Conservation (phyloP, 345 rosid species). For the Clarkia xantiana region DNA sequence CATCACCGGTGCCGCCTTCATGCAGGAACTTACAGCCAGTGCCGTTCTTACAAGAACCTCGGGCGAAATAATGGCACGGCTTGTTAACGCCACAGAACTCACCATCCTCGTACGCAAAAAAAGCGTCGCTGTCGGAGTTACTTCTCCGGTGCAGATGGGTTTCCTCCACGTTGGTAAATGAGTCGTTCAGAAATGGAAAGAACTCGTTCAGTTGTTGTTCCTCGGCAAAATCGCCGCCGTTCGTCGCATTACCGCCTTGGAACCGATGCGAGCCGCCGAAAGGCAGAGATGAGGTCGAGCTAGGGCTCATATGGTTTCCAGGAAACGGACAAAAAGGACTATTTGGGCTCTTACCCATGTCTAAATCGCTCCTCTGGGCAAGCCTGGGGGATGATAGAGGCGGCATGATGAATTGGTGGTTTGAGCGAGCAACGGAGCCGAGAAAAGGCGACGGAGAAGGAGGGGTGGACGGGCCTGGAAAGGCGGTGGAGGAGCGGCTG, state of each 20-base stretch:
- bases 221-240: constrained; percentile 37
- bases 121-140: constrained; percentile 66
- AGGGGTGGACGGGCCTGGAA: constrained; percentile 39
- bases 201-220: constrained; percentile 48
- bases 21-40: constrained; percentile 47
- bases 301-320: constrained; percentile 26
- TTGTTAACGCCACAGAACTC: constrained; percentile 20
- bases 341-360: constrained; percentile 5
- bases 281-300: constrained; percentile 47
- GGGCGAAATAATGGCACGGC: constrained; percentile 57
- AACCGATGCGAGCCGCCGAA: constrained; percentile 12
- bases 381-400: constrained; percentile 15
- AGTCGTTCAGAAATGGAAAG: constrained; percentile 63
- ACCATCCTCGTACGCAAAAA: constrained; percentile 42
- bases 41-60: constrained; percentile 74
- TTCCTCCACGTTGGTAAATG: constrained; percentile 36
- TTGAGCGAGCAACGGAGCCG: constrained; percentile 5
- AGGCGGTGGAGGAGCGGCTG: constrained; percentile 48
- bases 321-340: constrained; percentile 23
- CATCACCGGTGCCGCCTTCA: constrained; percentile 16
- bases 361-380: constrained; percentile 7
- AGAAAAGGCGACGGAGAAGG: constrained; percentile 25
- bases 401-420: constrained; percentile 10
- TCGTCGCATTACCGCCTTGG: not conserved
- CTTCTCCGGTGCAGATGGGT: constrained; percentile 62